Percentiles rank a stretch among this genome's conserved stretches.
Conservation (phyloP, 2,329 filamentous ascomycete species). For the Sporothrix inflata region DNA sequence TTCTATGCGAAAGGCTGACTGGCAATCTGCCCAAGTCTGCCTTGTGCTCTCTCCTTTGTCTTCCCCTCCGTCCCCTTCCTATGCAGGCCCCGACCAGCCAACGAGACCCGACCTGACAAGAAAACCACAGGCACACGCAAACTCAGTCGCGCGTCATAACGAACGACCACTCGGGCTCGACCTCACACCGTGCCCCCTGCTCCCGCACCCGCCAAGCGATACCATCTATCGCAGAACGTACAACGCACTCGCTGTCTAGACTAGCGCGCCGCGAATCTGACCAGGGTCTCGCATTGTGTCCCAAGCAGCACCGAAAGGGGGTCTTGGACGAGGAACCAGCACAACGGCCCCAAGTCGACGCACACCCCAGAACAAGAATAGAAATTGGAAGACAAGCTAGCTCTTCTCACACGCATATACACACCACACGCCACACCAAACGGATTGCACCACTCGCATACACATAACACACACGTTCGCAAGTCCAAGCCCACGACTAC, state of each 20-base stretch:
- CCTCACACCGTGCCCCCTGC: neutral
- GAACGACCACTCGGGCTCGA: slow-evolving; percentile 15
- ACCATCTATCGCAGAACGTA: neutral
- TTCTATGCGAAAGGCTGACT: slow-evolving; percentile 48
- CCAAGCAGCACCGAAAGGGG: slow-evolving; percentile 11
- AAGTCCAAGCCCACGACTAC: neutral
- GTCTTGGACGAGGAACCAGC: slow-evolving; percentile 8
- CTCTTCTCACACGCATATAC: slow-evolving; percentile 13
- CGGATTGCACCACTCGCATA: slow-evolving; percentile 18
- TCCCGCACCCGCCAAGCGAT: slow-evolving; percentile 21
- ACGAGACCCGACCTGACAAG: slow-evolving; percentile 6
- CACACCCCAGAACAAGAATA: slow-evolving; percentile 28
- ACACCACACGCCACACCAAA: slow-evolving; percentile 22
- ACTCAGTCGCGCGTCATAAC: slow-evolving; percentile 9
- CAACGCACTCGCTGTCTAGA: slow-evolving; percentile 34
- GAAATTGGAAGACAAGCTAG: slow-evolving; percentile 23
- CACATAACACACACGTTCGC: slow-evolving; percentile 12
- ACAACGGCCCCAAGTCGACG: neutral
- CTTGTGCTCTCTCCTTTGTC: slow-evolving; percentile 39
- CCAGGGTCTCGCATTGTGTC: slow-evolving; percentile 28
- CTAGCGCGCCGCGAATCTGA: slow-evolving; percentile 19
- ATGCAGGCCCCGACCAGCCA: neutral
- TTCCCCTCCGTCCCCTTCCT: neutral
- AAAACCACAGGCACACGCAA: slow-evolving; percentile 8
- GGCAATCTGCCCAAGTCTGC: slow-evolving; percentile 44